phyloP scores from a whole-genome alignment of 495 filamentous ascomycete genomes.

The Xanthoparmelia taractica region DNA sequence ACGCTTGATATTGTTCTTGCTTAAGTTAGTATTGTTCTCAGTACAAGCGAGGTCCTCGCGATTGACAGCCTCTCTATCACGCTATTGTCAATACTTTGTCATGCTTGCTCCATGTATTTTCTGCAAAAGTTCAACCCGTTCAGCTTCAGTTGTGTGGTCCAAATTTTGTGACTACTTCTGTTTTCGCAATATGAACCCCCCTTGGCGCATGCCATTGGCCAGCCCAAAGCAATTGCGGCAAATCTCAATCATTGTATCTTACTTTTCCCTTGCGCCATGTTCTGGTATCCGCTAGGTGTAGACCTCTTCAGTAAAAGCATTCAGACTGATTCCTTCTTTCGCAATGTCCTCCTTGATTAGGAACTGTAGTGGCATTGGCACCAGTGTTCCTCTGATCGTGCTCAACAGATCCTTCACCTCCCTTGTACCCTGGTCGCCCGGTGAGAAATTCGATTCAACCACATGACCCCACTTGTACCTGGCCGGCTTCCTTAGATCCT shows the following conservation, averaged over 20 bases:
- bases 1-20: neutral
- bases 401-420: constrained; percentile 80
- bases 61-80: neutral
- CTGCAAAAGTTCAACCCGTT: neutral
- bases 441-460: constrained; percentile 67
- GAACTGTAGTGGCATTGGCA: constrained; percentile 91
- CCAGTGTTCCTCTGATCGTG: constrained; percentile 67
- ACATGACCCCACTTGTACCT: constrained; percentile 75
- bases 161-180: too few species aligned
- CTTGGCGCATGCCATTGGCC: neutral
- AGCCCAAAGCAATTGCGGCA: neutral
- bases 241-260: too few species aligned
- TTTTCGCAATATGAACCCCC: too few species aligned
- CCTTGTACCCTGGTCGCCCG: constrained; percentile 48
- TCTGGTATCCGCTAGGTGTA: constrained; percentile 54
- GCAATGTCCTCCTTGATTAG: constrained; percentile 82
- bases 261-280: neutral
- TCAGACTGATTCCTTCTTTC: constrained; percentile 71
- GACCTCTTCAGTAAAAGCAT: constrained; percentile 72
- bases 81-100: neutral
- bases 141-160: too few species aligned
- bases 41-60: neutral
- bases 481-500: constrained; percentile 38
- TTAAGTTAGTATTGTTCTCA: constrained; percentile 10
- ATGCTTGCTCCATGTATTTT: neutral